A percentile compares a stretch with the other conserved stretches of the same genome.
Conservation (phyloP, 352 stramenopile genomes). For the Phytophthora pseudosyringae region DNA sequence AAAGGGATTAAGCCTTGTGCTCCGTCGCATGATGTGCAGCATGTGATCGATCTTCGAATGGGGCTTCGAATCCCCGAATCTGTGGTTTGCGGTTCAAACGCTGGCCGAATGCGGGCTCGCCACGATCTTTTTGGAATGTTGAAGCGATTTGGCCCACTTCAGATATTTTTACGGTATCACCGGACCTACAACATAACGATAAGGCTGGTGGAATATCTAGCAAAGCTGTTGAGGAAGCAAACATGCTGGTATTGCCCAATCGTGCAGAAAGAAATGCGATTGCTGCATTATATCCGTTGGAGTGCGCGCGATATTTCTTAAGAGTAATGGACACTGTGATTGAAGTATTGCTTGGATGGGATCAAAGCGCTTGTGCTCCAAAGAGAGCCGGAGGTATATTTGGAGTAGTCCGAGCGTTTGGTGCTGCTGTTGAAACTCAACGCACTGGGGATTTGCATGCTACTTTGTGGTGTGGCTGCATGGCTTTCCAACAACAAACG, state of each 20-base stretch:
- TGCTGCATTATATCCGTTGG: conserved; percentile 11
- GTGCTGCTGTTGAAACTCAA: conserved; percentile 33
- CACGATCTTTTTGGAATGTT: conserved; percentile 29
- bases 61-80: conserved; percentile 11
- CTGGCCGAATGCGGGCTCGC: conserved; percentile 10
- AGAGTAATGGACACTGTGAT: conserved; percentile 27
- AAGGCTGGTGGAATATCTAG: neutral
- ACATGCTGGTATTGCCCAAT: neutral
- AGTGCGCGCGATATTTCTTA: conserved; percentile 38
- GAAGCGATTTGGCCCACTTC: conserved; percentile 21
- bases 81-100: conserved; percentile 28
- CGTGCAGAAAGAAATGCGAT: conserved; percentile 18
- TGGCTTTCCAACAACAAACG: conserved; percentile 19
- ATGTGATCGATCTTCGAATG: conserved; percentile 20
- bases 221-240: neutral
- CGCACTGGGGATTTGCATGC: conserved; percentile 34
- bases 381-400: conserved; percentile 26
- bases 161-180: conserved; percentile 34
- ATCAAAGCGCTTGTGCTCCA: neutral
- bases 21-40: neutral
- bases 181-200: conserved; percentile 1
- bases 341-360: conserved; percentile 22
- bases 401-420: conserved; percentile 35
- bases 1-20: conserved; percentile 2
- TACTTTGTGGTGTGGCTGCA: conserved; percentile 35